Conservation (phyloP, 495 filamentous ascomycete genomes). For the Hypoxylon intermedium region DNA sequence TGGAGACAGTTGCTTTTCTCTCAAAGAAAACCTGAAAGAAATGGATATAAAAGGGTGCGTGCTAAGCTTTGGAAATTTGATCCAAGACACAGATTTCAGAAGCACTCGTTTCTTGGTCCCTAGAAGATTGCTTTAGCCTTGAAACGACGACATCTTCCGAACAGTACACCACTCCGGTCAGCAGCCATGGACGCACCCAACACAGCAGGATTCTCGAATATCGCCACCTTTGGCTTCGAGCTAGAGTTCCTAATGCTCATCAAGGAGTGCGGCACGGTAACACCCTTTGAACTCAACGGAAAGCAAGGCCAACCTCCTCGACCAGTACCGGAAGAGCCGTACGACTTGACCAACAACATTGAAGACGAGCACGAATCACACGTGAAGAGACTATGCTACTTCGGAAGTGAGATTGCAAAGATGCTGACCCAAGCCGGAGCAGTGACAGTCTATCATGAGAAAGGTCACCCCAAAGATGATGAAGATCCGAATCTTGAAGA, state of each 20-base stretch:
- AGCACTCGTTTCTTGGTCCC: too few species aligned
- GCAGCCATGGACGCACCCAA: background rate
- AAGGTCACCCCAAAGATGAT: conserved; percentile 20
- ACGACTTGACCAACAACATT: background rate
- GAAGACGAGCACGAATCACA: conserved; percentile 15
- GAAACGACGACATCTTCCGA: too few species aligned
- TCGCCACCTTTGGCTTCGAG: conserved; percentile 29
- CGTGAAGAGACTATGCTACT: conserved; percentile 16
- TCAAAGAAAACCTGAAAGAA: too few species aligned
- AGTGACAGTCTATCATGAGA: conserved; percentile 12
- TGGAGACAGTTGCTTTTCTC: too few species aligned
- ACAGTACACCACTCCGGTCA: background rate
- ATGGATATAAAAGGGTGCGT: background rate
- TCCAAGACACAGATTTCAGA: too few species aligned
- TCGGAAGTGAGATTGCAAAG: conserved; percentile 19
- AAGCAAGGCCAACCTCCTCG: background rate
- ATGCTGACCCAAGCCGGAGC: conserved; percentile 6
- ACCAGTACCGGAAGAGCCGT: conserved; percentile 18
- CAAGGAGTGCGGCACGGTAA: background rate
- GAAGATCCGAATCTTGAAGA: background rate
- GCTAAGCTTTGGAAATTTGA: background rate
- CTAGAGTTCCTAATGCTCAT: conserved; percentile 26
- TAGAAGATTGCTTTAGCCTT: too few species aligned
- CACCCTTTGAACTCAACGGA: background rate
- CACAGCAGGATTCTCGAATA: background rate